A percentile compares a stretch with the other conserved stretches of the same genome.
Evolutionary conservation across 2,329 filamentous ascomycete genomes (phyloP).

Genomic region (Alternaria triticina): DNA sequence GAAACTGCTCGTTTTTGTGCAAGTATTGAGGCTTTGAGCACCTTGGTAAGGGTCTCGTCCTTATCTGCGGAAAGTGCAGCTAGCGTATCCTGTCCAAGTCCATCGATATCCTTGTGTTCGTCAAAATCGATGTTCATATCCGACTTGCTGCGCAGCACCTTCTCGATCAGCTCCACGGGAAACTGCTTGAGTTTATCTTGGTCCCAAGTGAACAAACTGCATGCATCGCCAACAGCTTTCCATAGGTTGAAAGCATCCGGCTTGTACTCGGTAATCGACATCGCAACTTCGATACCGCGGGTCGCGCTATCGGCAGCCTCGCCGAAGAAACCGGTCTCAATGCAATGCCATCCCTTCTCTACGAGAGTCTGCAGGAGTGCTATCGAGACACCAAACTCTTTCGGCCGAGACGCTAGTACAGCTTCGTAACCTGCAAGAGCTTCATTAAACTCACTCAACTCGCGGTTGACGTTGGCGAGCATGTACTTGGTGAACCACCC

Average conservation of each 20-base stretch:
- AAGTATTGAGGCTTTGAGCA: constrained; percentile 75
- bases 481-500: constrained; percentile 97
- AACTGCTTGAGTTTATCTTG: constrained; percentile 71
- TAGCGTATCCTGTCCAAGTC: constrained; percentile 56
- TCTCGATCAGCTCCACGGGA: constrained; percentile 63
- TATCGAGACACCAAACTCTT: constrained; percentile 85
- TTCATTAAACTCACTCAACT: constrained; percentile 87
- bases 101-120: constrained; percentile 73
- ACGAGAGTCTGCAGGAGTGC: constrained; percentile 87
- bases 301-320: constrained; percentile 75
- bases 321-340: constrained; percentile 86
- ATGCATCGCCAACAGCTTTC: constrained; percentile 91
- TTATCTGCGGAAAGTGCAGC: constrained; percentile 24
- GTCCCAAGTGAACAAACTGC: constrained; percentile 80
- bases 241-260: constrained; percentile 88
- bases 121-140: constrained; percentile 61
- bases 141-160: constrained; percentile 62
- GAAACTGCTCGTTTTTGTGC: constrained; percentile 87
- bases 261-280: constrained; percentile 64
- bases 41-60: constrained; percentile 55
- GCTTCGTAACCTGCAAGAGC: constrained; percentile 77
- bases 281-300: constrained; percentile 72
- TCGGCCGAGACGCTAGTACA: constrained; percentile 71
- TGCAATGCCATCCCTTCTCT: constrained; percentile 76
- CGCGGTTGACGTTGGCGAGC: constrained; percentile 91